Percentiles rank a stretch among this genome's conserved stretches.
Conservation (phyloP, 1,284 basidiomycete genomes). For the Pseudozyma thailandica region DNA sequence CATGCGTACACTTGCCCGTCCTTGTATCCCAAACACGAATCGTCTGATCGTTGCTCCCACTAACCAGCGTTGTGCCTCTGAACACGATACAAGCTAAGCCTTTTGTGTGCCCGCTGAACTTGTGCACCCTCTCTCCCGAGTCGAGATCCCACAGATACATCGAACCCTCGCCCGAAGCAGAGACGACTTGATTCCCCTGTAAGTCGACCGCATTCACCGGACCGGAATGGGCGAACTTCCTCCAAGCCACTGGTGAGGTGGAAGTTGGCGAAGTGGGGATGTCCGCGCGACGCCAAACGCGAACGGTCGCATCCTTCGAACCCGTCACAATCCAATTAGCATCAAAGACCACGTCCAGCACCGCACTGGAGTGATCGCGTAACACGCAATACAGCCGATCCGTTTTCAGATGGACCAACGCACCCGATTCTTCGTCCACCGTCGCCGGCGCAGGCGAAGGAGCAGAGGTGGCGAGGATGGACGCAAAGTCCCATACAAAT, state of each 20-base stretch:
- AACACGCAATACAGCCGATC: constrained; percentile 28
- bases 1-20: constrained; percentile 38
- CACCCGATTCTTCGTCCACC: constrained; percentile 13
- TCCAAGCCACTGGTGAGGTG: constrained; percentile 8
- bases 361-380: constrained; percentile 38
- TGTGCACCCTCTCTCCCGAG: constrained; percentile 34
- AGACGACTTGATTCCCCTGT: constrained; percentile 39
- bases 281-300: constrained; percentile 49
- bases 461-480: constrained; percentile 13
- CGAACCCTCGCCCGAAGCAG: constrained; percentile 53
- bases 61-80: constrained; percentile 41
- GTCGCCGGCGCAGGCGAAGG: not conserved
- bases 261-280: constrained; percentile 3
- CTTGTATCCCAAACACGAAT: constrained; percentile 56
- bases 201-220: constrained; percentile 51
- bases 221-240: constrained; percentile 32
- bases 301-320: constrained; percentile 53
- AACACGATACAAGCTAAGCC: constrained; percentile 56
- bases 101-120: constrained; percentile 45
- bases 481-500: constrained; percentile 56
- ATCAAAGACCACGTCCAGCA: constrained; percentile 53
- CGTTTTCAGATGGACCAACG: constrained; percentile 17
- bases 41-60: constrained; percentile 55
- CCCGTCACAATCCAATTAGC: constrained; percentile 51
- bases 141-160: constrained; percentile 54